A percentile compares a stretch with the other conserved stretches of the same genome.
Evolutionary conservation across 495 filamentous ascomycete species (phyloP).

Genomic region (Neurospora sp.): DNA sequence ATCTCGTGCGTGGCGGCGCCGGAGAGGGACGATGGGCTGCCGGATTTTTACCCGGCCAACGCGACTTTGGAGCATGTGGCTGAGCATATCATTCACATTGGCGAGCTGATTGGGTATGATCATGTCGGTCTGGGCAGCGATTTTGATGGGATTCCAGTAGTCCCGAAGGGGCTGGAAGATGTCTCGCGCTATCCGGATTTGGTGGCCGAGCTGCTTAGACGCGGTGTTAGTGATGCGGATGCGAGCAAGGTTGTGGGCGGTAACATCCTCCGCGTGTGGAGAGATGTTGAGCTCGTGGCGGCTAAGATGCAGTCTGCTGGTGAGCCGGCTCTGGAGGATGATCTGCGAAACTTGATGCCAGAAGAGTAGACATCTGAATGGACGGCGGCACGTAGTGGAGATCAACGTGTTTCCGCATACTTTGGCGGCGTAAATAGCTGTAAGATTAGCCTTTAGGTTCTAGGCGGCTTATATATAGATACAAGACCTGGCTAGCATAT

Average conservation of each 20-base stretch:
- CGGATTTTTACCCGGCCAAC: slow-evolving; percentile 49
- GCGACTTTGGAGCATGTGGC: slow-evolving; percentile 73
- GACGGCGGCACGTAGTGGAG: not conserved
- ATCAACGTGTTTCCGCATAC: not conserved
- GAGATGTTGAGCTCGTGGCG: slow-evolving; percentile 56
- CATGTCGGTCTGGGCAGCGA: slow-evolving; percentile 69
- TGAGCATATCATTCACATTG: slow-evolving; percentile 62
- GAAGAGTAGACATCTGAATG: not conserved
- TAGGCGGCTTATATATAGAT: not conserved
- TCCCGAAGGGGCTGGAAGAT: slow-evolving; percentile 59
- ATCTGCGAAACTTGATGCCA: slow-evolving; percentile 12
- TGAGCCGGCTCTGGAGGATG: slow-evolving; percentile 54
- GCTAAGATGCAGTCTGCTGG: slow-evolving; percentile 49
- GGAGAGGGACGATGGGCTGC: slow-evolving; percentile 47
- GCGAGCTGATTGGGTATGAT: slow-evolving; percentile 57
- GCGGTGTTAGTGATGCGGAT: slow-evolving; percentile 59
- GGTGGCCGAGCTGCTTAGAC: slow-evolving; percentile 58
- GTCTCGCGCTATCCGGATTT: slow-evolving; percentile 77
- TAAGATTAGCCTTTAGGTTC: not conserved
- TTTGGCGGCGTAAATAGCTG: not conserved
- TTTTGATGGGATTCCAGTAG: slow-evolving; percentile 54
- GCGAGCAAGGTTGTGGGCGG: slow-evolving; percentile 58
- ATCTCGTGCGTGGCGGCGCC: slow-evolving; percentile 50
- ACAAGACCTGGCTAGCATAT: not conserved
- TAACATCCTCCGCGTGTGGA: slow-evolving; percentile 71